Base-by-base conservation (phyloP, 106 monocot species). In the Dendrobium huoshanense region DNA sequence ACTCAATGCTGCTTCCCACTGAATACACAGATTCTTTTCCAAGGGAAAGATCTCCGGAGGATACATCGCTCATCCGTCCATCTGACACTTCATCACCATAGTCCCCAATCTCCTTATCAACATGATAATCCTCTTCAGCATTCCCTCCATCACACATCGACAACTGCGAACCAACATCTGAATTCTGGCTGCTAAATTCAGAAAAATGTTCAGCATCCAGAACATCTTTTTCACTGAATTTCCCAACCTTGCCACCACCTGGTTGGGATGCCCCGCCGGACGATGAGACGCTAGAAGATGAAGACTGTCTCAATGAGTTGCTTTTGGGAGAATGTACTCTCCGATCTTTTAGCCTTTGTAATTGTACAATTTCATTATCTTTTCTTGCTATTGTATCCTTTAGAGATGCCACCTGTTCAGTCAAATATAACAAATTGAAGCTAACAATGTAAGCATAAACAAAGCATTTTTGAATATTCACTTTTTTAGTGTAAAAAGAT, bases 361-460 rank as follows among this genome's bases (percentile, higher is more conserved):
- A 75, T n/a, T 86, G 86, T 83, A 88, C 93, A 47, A 99, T 93
- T 80, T 99, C 95, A 7, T 91, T 91, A 81, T 95, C 93, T 81
- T 95, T 99, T 77, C 80, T 85, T 72, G 89, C 80, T 84, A 99
- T 85, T 79, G 83, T 88, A 45, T 93, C 95, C 85, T 90, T 99
- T 41, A 95, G 88, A 70, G 88, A 91, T 70, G 85, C 85, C 76
- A 95, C 92, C 95, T 99, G 88, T n/a, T 73, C 45, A 78, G 51
- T 42, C n/a, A 65, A 78, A 41, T 5, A 78, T 27, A 77, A 17
- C 6, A n/a, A 47, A 59, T 19, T 5, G 37, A 73, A 40, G 72
- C 17, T 40, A 40, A 4, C 9, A 40, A 25, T 22, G 18, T 41
- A 41, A 41, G 15, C 41, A 73, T 73, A 73, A 73, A 40, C 7